Conservation (phyloP, 1,284 basidiomycete genomes). For the Hemileia vastatrix region DNA sequence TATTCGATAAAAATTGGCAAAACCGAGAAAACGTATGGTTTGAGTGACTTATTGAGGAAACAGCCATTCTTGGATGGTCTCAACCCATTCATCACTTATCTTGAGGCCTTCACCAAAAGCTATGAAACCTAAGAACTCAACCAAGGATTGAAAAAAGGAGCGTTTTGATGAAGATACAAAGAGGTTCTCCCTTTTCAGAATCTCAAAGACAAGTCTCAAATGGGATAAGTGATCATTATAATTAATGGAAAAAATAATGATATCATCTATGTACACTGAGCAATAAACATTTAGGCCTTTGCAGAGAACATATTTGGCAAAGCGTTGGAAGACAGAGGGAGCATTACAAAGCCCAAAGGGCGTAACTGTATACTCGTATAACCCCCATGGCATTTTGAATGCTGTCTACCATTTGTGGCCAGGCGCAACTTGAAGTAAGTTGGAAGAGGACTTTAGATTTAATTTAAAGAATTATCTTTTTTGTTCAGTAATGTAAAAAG, state of each 20-base stretch:
- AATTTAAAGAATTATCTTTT: constrained; percentile 13
- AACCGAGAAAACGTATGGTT: not conserved
- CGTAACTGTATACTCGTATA: constrained; percentile 7
- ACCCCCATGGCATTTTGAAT: constrained; percentile 6
- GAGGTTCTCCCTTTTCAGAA: too few species aligned
- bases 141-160: too few species aligned
- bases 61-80: too few species aligned
- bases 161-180: too few species aligned
- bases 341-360: constrained; percentile 10
- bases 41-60: too few species aligned
- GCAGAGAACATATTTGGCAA: constrained; percentile 2
- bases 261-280: constrained; percentile 17
- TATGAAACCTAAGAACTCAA: too few species aligned
- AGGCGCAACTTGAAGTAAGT: not conserved
- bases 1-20: not conserved
- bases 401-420: constrained; percentile 10
- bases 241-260: constrained; percentile 16
- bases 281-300: constrained; percentile 9
- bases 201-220: too few species aligned
- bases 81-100: too few species aligned
- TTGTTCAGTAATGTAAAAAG: not conserved
- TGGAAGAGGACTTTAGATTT: constrained; percentile 12
- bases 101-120: too few species aligned
- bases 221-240: too few species aligned
- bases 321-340: constrained; percentile 7